Base-by-base conservation (phyloP, 805 yeast genomes). In the Ogataea haglerorum region DNA sequence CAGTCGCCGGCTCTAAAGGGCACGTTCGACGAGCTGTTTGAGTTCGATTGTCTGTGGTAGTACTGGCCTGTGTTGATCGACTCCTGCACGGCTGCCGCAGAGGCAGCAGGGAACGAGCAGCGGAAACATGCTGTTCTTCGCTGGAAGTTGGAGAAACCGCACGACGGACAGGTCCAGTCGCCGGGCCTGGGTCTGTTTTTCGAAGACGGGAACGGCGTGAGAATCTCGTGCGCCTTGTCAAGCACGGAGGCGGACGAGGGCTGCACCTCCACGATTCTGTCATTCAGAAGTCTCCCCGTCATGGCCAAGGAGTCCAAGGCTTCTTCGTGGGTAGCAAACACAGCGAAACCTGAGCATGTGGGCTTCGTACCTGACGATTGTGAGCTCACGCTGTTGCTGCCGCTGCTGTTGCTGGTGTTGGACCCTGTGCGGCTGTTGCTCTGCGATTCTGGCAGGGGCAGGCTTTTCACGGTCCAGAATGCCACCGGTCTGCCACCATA, bases 1-100 rank as follows among this genome's bases (percentile, higher is more conserved):
- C 96, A 90, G 64, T 89, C 97, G 38, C 96, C 96, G 3, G 96
- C 96, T 53, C 97, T 75, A 64, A 90, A 90, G 22, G 96, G 96
- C n/a, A 90, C 95, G 53, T 78, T 69, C 4, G 65, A 47, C 28
- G 48, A 47, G 23, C 39, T 44, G 40, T 38, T 38, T 35, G 48
- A 50, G 42, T 38, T 44, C 39, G 40, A 45, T 34, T 36, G 42
- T 22, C 43, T 47, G 31, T 49, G 42, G 39, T 48, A 50, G 27
- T 43, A 40, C 34, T 48, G 43, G 38, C 43, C 44, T 38, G 45
- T 41, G 41, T 27, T 39, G 37, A 45, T 41, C 18, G 78, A 74
- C 40, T 80, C 87, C 51, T 80, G 86, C 44, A 80, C 72, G 5
- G 86, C 74, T 17, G 76, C 80, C 6, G 88, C 86, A 30, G 85